These are phyloP conservation scores for Aspergillus oerlinghausenensis DNA, from an alignment of 2,329 filamentous ascomycete genomes.

Conservation along the genomic window DNA sequence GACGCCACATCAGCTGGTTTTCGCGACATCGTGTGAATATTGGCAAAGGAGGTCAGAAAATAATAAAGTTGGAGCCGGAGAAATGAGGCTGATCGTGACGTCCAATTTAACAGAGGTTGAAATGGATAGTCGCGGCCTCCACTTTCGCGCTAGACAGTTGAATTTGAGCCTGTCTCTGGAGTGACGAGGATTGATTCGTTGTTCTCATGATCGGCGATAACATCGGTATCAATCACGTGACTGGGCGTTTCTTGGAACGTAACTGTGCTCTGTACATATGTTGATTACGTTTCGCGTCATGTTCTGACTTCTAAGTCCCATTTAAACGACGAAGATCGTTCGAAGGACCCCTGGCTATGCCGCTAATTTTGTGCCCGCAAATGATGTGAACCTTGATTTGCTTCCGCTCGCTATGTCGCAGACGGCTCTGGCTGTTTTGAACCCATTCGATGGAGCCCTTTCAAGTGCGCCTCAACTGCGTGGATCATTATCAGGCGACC, in stretches of 20 bases:
- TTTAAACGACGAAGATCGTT: neutral
- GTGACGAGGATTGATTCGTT: neutral
- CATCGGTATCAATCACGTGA: constrained; percentile 22
- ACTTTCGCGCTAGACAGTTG: neutral
- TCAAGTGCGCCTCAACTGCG: constrained; percentile 86
- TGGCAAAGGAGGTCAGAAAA: neutral
- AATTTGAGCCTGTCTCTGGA: neutral
- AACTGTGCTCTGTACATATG: neutral
- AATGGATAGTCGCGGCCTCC: constrained; percentile 1
- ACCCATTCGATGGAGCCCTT: constrained; percentile 63
- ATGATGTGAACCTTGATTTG: constrained; percentile 5
- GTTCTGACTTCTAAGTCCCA: neutral
- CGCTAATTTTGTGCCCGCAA: neutral
- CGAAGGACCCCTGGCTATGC: neutral
- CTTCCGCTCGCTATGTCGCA: constrained; percentile 20
- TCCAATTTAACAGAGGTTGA: constrained; percentile 6
- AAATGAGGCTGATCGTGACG: constrained; percentile 3
- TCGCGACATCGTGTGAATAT: constrained; percentile 34
- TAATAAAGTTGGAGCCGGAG: neutral
- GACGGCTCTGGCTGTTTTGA: constrained; percentile 17
- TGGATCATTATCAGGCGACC: constrained; percentile 85
- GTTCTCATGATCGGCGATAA: constrained; percentile 5
- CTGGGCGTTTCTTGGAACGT: constrained; percentile 20
- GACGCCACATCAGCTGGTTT: constrained; percentile 51
- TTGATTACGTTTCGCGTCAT: constrained; percentile 10